A percentile compares a stretch with the other conserved stretches of the same genome.
Evolutionary conservation across 2,329 filamentous ascomycete species (phyloP).

Genomic region (Nigrograna mackinnonii): DNA sequence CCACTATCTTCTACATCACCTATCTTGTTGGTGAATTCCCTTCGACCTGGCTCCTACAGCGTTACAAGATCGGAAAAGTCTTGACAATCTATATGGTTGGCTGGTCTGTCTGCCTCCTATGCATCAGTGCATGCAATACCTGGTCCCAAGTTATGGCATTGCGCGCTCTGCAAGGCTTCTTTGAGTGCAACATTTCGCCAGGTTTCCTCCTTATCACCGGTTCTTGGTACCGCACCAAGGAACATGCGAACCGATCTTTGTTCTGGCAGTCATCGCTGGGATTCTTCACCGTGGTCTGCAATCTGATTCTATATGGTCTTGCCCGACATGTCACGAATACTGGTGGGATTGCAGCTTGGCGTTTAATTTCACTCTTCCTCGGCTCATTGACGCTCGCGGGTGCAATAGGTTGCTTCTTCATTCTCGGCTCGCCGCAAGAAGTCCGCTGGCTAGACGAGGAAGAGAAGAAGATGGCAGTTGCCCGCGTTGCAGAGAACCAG

Average conservation of each 20-base stretch:
- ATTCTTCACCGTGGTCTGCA: not conserved
- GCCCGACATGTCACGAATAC: not conserved
- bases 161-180: not conserved
- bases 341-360: not conserved
- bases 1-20: not conserved
- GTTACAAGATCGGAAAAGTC: not conserved
- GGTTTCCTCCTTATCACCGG: not conserved
- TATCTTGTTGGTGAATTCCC: not conserved
- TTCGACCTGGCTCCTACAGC: not conserved
- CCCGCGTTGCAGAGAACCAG: not conserved
- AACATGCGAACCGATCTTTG: not conserved
- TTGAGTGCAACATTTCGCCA: not conserved
- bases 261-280: not conserved
- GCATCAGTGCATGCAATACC: not conserved
- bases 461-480: not conserved
- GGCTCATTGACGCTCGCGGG: not conserved
- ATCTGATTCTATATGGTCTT: not conserved
- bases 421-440: not conserved
- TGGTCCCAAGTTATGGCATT: not conserved
- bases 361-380: not conserved
- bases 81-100: not conserved
- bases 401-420: not conserved
- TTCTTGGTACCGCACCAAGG: not conserved
- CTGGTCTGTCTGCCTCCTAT: not conserved
- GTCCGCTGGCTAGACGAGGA: not conserved